Conservation (phyloP, 441 rosid genomes). For the Brassica balearica region DNA sequence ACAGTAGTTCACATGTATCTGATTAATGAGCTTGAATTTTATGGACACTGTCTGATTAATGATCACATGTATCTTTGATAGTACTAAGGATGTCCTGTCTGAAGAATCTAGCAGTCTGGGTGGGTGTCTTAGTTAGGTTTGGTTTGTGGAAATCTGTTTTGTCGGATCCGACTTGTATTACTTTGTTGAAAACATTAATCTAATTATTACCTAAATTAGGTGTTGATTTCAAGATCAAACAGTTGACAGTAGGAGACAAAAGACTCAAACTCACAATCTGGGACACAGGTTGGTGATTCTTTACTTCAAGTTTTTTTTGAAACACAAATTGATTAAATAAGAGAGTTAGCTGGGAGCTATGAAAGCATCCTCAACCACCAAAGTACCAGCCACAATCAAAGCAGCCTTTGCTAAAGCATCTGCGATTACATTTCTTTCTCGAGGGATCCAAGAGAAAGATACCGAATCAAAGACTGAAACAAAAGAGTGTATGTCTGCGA, state of each 20-base stretch:
- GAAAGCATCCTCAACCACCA: no score
- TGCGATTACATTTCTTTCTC: no score
- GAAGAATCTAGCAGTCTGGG: neutral
- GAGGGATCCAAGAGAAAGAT: no score
- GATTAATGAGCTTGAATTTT: no score
- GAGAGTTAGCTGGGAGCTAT: no score
- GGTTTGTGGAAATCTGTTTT: neutral
- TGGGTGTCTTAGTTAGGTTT: constrained; percentile 10
- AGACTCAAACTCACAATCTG: constrained; percentile 87
- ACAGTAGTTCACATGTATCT: constrained; percentile 8
- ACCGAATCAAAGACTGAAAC: no score
- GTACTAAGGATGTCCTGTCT: neutral
- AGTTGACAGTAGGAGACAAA: constrained; percentile 73
- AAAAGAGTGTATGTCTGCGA: no score
- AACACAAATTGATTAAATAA: no score
- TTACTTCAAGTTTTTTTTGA: neutral
- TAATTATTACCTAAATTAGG: constrained; percentile 46
- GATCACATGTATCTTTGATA: neutral
- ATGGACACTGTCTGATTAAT: neutral
- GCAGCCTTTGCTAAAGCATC: no score
- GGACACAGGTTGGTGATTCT: constrained; percentile 73
- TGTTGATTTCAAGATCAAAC: constrained; percentile 93
- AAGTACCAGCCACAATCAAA: no score
- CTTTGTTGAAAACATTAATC: constrained; percentile 4
- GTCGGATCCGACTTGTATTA: constrained; percentile 16